Evolutionary conservation across 345 rosid genomes (phyloP).

Genomic region (Gossypium stocksii): DNA sequence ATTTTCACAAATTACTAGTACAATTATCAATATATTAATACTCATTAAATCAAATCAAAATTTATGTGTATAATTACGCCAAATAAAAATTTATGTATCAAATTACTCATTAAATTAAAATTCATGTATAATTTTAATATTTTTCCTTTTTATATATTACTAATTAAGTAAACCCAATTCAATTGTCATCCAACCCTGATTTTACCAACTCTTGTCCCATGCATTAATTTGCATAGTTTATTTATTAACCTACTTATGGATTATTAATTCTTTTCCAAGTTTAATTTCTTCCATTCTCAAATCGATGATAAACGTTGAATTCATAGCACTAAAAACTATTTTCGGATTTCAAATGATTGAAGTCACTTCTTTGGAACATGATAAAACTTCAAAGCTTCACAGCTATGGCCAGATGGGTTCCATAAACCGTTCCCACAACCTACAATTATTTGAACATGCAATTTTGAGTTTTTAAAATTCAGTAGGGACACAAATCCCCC

Average conservation of each 20-base stretch:
- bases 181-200: no score
- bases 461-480: neutral
- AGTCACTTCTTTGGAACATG: neutral
- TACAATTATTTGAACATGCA: neutral
- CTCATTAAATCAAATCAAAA: no score
- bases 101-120: no score
- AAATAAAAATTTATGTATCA: no score
- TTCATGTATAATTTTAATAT: no score
- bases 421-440: neutral
- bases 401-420: neutral
- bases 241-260: neutral
- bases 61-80: no score
- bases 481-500: neutral
- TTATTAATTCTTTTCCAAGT: neutral
- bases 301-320: neutral
- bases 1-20: no score
- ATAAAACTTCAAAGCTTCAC: conserved; percentile 1
- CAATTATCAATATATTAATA: no score
- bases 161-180: no score
- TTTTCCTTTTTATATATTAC: no score
- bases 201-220: no score
- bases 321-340: neutral
- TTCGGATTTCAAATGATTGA: neutral
- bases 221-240: neutral
- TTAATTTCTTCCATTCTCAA: neutral